Percentiles rank a stretch among this genome's conserved stretches.
Conservation (phyloP, 805 yeast species). For the Candida suzukii region DNA sequence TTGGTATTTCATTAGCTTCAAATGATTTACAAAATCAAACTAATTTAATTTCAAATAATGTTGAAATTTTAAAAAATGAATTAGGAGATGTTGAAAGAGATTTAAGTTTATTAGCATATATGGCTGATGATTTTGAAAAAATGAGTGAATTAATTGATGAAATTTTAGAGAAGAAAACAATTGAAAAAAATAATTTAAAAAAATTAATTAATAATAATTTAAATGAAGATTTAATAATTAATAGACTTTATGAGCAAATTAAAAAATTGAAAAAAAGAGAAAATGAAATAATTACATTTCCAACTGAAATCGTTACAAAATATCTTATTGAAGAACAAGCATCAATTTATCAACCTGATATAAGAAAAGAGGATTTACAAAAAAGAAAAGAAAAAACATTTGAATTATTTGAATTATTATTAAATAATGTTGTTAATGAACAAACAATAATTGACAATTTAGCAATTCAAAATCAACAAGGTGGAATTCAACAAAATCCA, state of each 20-base stretch:
- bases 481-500: neutral
- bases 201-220: neutral
- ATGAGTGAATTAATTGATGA: constrained; percentile 3
- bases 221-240: neutral
- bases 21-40: constrained; percentile 7
- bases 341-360: constrained; percentile 10
- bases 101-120: constrained; percentile 1
- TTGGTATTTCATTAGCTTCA: constrained; percentile 20
- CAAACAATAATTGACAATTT: neutral
- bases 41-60: constrained; percentile 3
- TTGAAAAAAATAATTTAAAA: constrained; percentile 2
- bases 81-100: constrained; percentile 3
- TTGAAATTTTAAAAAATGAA: neutral
- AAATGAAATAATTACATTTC: constrained; percentile 14
- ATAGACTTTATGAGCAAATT: constrained; percentile 2
- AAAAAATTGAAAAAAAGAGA: constrained; percentile 13
- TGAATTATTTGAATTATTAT: constrained; percentile 22
- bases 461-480: neutral
- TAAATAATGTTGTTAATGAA: constrained; percentile 21
- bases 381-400: constrained; percentile 16
- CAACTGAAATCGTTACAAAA: constrained; percentile 19
- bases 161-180: constrained; percentile 5
- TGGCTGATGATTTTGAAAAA: constrained; percentile 1
- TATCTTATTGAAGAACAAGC: constrained; percentile 21
- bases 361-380: constrained; percentile 10